Base-by-base conservation (phyloP, 108 stramenopile genomes). In the Tribonema minus region DNA sequence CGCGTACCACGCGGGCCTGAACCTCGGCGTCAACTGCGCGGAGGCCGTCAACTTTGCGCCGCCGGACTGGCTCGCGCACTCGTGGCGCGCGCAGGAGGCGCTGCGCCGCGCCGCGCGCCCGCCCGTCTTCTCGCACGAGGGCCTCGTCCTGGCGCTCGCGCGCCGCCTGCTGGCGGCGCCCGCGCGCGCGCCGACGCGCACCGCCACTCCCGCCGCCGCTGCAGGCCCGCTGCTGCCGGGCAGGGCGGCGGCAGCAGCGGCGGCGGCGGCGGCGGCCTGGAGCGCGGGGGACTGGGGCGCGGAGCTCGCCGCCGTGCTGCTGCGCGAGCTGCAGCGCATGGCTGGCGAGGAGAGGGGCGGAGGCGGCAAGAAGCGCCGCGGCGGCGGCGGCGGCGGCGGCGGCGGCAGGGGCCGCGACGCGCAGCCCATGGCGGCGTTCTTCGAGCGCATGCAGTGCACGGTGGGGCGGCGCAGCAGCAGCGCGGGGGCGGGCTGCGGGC, bases 1-100 rank as follows among this genome's bases (percentile, higher is more conserved):
- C 54, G 89, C 96, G 1, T 99, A 93, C 79, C 98, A 99, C 81
- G 91, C 93, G 37, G 98, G 98, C 2, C 97, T 96, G 71, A 92
- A 91, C 76, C 70, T 90, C 61, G 95, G 96, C 2, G 92, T 95
- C 3, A 98, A 98, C 85, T 80, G 87, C 54, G 98, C 94, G 3
- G 98, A 99, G 82, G 98, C 98, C 5, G 86, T 88, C 5, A 89
- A 86, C 64, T 87, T 78, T 7, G 76, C 77, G 7, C 68, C 77
- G 2, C 77, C 77, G 27, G 77, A 79, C 32, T 79, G 67, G 67
- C 61, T 79, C 12, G 68, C 77, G 36, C 71, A 7, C 72, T 61
- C 62, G 72, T 31, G 68, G 67, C 26, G 59, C 67, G 77, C 68
- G 32, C 77, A 68, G 68, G 68, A 69, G 29, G 37, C 54, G 30